Evolutionary conservation across 2,329 filamentous ascomycete species (phyloP).

Genomic region (Fusarium redolens): DNA sequence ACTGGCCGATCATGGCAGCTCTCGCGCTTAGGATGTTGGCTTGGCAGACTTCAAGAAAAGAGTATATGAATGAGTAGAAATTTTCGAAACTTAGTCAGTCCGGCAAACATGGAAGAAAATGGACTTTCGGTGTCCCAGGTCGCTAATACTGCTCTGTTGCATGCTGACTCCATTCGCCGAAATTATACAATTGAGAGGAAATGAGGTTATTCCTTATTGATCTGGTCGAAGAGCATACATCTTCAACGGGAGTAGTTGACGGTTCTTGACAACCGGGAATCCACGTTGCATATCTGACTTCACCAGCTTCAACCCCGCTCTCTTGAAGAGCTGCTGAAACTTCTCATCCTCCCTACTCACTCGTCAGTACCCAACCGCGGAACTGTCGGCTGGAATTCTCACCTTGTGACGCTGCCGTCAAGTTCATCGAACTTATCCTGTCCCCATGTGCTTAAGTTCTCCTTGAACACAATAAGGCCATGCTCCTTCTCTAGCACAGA

Average conservation of each 20-base stretch:
- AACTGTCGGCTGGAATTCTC: neutral
- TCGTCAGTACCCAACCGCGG: neutral
- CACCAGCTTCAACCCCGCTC: constrained; percentile 76
- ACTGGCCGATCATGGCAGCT: fast-evolving
- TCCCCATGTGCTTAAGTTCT: constrained; percentile 73
- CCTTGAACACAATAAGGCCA: constrained; percentile 58
- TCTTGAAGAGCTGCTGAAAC: constrained; percentile 75
- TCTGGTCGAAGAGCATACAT: constrained; percentile 78
- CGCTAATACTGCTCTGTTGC: neutral
- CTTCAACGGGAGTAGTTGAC: constrained; percentile 73
- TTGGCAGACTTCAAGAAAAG: neutral
- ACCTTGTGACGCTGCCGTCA: constrained; percentile 83
- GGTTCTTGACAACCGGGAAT: constrained; percentile 66
- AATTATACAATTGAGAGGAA: neutral
- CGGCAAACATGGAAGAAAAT: too few relatives aligned
- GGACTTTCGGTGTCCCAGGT: too few relatives aligned
- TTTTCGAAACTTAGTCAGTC: too few relatives aligned
- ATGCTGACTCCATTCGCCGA: neutral
- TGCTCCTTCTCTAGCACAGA: constrained; percentile 46
- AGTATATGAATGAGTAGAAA: too few relatives aligned
- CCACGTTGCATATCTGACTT: constrained; percentile 78
- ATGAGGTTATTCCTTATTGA: neutral
- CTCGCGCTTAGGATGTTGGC: neutral
- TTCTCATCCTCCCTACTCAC: constrained; percentile 68
- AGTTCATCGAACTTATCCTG: constrained; percentile 78